phyloP scores from a whole-genome alignment of 73 alveolate genomes.

The Halteria grandinella region DNA sequence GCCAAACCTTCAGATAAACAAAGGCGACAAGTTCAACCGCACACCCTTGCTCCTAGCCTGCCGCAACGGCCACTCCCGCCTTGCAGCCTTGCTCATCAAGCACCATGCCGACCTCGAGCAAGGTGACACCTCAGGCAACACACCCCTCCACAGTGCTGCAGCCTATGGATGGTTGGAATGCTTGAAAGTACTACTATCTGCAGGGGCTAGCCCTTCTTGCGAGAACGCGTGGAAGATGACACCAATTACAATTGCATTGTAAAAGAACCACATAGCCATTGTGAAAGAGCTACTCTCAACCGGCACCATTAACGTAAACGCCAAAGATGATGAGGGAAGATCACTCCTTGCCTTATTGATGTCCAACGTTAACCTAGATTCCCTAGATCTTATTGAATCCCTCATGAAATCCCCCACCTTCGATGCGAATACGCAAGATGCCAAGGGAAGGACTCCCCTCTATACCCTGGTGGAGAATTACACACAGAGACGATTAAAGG shows the following conservation, averaged over 20 bases:
- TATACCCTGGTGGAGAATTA: constrained; percentile 64
- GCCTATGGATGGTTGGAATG: constrained; percentile 83
- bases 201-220: constrained; percentile 77
- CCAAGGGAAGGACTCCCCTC: constrained; percentile 84
- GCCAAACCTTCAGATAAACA: constrained; percentile 49
- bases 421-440: constrained; percentile 84
- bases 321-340: constrained; percentile 96
- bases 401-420: constrained; percentile 84
- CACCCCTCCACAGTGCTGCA: constrained; percentile 93
- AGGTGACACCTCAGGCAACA: constrained; percentile 83
- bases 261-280: constrained; percentile 86
- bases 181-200: constrained; percentile 72
- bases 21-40: constrained; percentile 70
- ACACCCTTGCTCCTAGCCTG: constrained; percentile 90
- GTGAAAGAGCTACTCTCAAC: constrained; percentile 82
- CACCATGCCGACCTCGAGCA: constrained; percentile 80
- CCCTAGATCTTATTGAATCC: constrained; percentile 78
- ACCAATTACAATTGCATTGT: constrained; percentile 91
- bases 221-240: constrained; percentile 90
- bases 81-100: constrained; percentile 73
- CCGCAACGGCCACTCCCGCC: constrained; percentile 82
- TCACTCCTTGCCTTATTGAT: constrained; percentile 86
- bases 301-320: constrained; percentile 83
- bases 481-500: neutral
- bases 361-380: constrained; percentile 74